A percentile compares a stretch with the other conserved stretches of the same genome.
These are phyloP conservation scores for Hymenoscyphus infarciens DNA, from an alignment of 2,329 filamentous ascomycete genomes.

Conservation along the genomic window DNA sequence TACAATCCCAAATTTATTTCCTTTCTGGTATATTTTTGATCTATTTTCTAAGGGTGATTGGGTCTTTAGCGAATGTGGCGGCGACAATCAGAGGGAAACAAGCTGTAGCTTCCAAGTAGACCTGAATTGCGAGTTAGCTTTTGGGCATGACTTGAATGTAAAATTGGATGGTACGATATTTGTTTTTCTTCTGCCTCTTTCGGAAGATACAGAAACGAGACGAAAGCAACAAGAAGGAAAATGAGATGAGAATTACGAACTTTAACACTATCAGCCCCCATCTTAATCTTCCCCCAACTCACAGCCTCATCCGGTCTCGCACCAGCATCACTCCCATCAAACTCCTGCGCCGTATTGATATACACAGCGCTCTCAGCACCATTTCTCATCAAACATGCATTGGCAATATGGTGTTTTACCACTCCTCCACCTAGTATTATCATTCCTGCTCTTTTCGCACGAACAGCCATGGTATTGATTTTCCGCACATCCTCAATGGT, in stretches of 20 bases:
- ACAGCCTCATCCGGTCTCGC: conserved; percentile 94
- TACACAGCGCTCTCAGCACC: conserved; percentile 96
- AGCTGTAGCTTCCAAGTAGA: conserved; percentile 61
- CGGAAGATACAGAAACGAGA: background rate
- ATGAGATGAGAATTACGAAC: conserved; percentile 43
- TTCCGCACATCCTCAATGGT: conserved; percentile 90
- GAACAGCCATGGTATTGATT: conserved; percentile 88
- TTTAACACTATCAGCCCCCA: conserved; percentile 84
- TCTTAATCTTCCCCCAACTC: conserved; percentile 98
- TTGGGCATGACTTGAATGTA: conserved; percentile 8
- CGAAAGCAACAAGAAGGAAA: conserved; percentile 10
- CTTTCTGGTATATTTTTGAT: too few relatives aligned
- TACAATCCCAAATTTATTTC: too few relatives aligned
- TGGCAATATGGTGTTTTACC: conserved; percentile 98
- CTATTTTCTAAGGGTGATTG: background rate
- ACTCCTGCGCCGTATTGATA: conserved; percentile 96
- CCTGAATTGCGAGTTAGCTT: conserved; percentile 37
- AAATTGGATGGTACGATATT: background rate
- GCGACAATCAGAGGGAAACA: conserved; percentile 66
- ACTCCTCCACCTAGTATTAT: conserved; percentile 91
- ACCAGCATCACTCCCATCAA: conserved; percentile 94
- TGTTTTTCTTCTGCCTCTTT: background rate
- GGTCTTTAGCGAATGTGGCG: conserved; percentile 58
- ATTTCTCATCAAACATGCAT: conserved; percentile 96
- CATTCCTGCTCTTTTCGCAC: conserved; percentile 87